Percentiles rank a stretch among this genome's conserved stretches.
phyloP scores from a whole-genome alignment of 2,329 filamentous ascomycete species.

The Cladosporium sp. region DNA sequence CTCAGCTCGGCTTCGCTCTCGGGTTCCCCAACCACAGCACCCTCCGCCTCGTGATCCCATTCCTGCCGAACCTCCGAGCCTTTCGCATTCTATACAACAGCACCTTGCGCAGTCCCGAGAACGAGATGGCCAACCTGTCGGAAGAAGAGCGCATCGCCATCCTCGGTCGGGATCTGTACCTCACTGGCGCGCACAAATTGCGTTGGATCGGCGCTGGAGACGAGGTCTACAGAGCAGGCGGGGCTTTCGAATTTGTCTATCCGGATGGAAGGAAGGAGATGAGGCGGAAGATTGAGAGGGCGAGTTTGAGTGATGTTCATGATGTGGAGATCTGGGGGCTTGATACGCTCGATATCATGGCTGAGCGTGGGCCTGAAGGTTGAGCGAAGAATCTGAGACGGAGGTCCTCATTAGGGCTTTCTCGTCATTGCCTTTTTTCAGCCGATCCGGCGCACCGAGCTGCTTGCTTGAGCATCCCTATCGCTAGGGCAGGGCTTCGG shows the following conservation, averaged over 20 bases:
- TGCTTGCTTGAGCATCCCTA: too few species aligned
- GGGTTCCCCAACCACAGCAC: slow-evolving; percentile 55
- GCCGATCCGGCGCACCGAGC: too few species aligned
- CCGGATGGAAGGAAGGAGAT: slow-evolving; percentile 23
- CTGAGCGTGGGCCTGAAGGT: background rate
- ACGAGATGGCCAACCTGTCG: background rate
- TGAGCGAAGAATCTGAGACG: background rate
- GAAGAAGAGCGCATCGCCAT: slow-evolving; percentile 29
- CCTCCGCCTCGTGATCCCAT: slow-evolving; percentile 35
- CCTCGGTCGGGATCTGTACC: slow-evolving; percentile 23
- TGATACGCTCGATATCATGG: slow-evolving; percentile 33
- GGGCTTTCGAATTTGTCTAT: slow-evolving; percentile 17
- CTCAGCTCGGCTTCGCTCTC: slow-evolving; percentile 54
- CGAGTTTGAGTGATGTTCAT: slow-evolving; percentile 34
- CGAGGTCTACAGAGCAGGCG: slow-evolving; percentile 34
- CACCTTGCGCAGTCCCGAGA: slow-evolving; percentile 16
- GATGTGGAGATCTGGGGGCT: slow-evolving; percentile 44
- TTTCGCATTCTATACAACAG: slow-evolving; percentile 37
- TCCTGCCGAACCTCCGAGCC: slow-evolving; percentile 37
- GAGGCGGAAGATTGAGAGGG: slow-evolving; percentile 28
- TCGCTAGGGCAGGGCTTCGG: too few species aligned
- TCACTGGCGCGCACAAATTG: slow-evolving; percentile 21
- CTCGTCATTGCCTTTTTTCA: too few species aligned
- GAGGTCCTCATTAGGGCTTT: too few species aligned
- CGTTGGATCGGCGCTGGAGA: slow-evolving; percentile 39